phyloP scores from a whole-genome alignment of 345 rosid genomes.

The Psidium friedrichsthalianum region DNA sequence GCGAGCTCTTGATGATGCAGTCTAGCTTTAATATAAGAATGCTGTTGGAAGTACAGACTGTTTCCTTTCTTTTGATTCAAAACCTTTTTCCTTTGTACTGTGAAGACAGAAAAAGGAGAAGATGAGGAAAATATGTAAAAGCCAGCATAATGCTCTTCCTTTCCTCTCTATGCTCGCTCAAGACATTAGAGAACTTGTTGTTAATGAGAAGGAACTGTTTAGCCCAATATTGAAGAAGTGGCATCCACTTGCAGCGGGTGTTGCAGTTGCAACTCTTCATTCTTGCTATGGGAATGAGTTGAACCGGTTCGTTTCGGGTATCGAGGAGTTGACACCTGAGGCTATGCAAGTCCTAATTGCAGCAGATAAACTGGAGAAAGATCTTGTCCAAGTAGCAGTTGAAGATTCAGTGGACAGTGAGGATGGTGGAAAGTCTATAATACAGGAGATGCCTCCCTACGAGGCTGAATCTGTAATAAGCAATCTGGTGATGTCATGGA shows the following conservation, averaged over 20 bases:
- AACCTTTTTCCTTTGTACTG: constrained; percentile 1
- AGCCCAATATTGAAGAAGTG: constrained; percentile 88
- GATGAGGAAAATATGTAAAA: constrained; percentile 42
- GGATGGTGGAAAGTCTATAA: constrained; percentile 96
- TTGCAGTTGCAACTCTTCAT: constrained; percentile 95
- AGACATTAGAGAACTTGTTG: constrained; percentile 66
- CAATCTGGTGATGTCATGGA: constrained; percentile 74
- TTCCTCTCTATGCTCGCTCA: constrained; percentile 75
- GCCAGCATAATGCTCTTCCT: constrained; percentile 57
- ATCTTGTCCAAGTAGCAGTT: constrained; percentile 96
- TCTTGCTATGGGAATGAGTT: constrained; percentile 70
- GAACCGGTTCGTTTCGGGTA: constrained; percentile 56
- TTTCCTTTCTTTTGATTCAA: constrained; percentile 1
- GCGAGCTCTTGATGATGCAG: neutral
- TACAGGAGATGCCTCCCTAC: constrained; percentile 95
- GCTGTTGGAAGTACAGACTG: neutral
- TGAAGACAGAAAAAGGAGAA: constrained; percentile 59
- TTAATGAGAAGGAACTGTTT: constrained; percentile 69
- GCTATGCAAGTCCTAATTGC: constrained; percentile 81
- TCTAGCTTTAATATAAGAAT: neutral
- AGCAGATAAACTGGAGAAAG: constrained; percentile 91
- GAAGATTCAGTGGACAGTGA: constrained; percentile 93
- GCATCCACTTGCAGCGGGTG: constrained; percentile 93
- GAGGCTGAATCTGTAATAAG: constrained; percentile 80
- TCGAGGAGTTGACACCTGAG: constrained; percentile 84